A percentile compares a stretch with the other conserved stretches of the same genome.
These are phyloP conservation scores for Rhizopus stolonifer DNA, from an alignment of 371 early-diverging fungal species.

Conservation along the genomic window DNA sequence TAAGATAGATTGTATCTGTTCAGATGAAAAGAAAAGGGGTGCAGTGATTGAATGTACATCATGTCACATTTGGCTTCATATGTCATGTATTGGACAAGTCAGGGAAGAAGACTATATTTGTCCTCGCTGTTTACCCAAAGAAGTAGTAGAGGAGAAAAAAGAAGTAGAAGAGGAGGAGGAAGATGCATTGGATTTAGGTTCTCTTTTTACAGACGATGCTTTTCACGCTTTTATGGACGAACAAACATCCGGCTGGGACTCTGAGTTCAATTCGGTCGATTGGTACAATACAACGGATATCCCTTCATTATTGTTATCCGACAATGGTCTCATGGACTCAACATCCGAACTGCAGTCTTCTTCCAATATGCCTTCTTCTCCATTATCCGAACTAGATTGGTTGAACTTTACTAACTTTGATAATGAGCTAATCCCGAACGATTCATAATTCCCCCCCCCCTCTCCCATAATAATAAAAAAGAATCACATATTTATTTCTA, in stretches of 20 bases:
- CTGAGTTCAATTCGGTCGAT: neutral
- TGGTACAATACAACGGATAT: neutral
- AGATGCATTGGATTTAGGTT: neutral
- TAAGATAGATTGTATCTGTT: conserved; percentile 43
- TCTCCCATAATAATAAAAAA: no score
- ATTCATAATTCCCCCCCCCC: neutral
- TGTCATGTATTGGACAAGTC: conserved; percentile 42
- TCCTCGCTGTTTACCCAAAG: conserved; percentile 45
- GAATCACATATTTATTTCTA: neutral
- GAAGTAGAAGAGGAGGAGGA: neutral
- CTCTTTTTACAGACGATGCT: neutral
- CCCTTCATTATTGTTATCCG: neutral
- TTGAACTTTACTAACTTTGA: conserved; percentile 29
- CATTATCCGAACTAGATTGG: conserved; percentile 15
- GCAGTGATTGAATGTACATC: conserved; percentile 54
- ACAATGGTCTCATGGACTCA: neutral
- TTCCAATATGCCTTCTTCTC: conserved; percentile 7
- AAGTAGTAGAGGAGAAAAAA: no score
- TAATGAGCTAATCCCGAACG: conserved; percentile 6
- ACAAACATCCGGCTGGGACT: neutral
- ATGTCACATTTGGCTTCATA: conserved; percentile 59
- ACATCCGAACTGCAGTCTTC: neutral
- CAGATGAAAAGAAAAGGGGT: conserved; percentile 29
- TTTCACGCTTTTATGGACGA: conserved; percentile 1
- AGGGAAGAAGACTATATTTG: conserved; percentile 46